Base-by-base conservation (phyloP, 108 stramenopile genomes). In the Skeletonema costatum region DNA sequence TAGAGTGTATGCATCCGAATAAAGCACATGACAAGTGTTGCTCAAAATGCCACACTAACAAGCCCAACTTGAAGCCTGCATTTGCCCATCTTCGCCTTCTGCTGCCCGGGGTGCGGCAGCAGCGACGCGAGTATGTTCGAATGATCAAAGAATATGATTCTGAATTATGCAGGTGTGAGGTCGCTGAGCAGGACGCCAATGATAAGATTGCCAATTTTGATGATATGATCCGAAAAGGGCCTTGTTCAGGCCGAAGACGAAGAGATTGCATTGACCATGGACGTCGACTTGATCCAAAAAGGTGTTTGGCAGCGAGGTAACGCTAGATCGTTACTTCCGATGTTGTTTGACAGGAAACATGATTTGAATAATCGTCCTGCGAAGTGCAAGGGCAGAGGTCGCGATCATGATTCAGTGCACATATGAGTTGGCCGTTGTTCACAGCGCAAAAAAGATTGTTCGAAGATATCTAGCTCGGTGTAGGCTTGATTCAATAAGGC, bases 291-390 rank as follows among this genome's bases (percentile, higher is more conserved):
- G 44, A 50, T 77, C 8, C 73, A 80, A 32, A 51, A 38, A 32
- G 76, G 76, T 16, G 71, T 82, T 2, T 82, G 81, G 81, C 76
- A 82, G 32, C 30, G 81, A 59, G 39, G 71, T 5, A 63, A 73
- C 39, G 76, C 77, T 3, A 66, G 64, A 41, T 71, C 76, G 16
- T 38, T 82, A 10, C 60, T 74, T 6, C 60, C 81, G 14, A 66
- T 73, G 44, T n/a, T 82, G 9, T 48, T 32, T 7, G 41, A 56
- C 21, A 73, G 77, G 19, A 61, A 65, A 12, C 8, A 32, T 8
- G 51, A 63, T 50, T 32, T 70, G 36, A 38, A 60, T 13, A 38
- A 30, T 32, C 44, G 62, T 33, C n/a, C 39, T 77, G 4, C 32
- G 32, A 35, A 42, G 44, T 31, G 75, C 60, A 33, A 77, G 63